A percentile compares a stretch with the other conserved stretches of the same genome.
These are phyloP conservation scores for Solanum hybrid DNA, from an alignment of 305 asterid genomes.

Conservation along the genomic window DNA sequence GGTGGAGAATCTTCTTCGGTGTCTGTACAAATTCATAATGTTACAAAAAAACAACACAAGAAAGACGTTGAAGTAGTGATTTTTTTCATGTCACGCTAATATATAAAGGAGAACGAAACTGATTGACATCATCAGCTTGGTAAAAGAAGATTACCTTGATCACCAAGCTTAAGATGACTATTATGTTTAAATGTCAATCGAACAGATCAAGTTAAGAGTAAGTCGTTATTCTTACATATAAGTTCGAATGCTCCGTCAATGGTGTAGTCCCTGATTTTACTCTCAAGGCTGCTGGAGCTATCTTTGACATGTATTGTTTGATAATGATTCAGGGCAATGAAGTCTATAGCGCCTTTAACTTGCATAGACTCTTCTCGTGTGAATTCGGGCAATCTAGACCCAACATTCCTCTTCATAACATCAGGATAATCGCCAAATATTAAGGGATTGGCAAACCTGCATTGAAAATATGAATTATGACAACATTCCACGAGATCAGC, in stretches of 20 bases:
- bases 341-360: slow-evolving; percentile 44
- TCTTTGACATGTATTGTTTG: slow-evolving; percentile 14
- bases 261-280: slow-evolving; percentile 10
- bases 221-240: slow-evolving; percentile 8
- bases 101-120: background rate
- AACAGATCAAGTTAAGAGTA: background rate
- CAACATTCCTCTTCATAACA: slow-evolving; percentile 24
- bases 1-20: slow-evolving; percentile 7
- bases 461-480: background rate
- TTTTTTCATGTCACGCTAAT: background rate
- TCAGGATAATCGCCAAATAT: slow-evolving; percentile 53
- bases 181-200: background rate
- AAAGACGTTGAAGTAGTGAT: background rate
- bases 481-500: background rate
- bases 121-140: background rate
- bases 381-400: slow-evolving; percentile 36
- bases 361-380: slow-evolving; percentile 29
- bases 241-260: slow-evolving; percentile 17
- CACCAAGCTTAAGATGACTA: background rate
- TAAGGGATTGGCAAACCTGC: slow-evolving; percentile 46
- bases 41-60: background rate
- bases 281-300: slow-evolving; percentile 1
- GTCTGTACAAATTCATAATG: background rate
- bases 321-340: slow-evolving; percentile 42
- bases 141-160: background rate